Evolutionary conservation across 1,284 basidiomycete genomes (phyloP), one percentile per base, ranked within the genome.

Genomic region (Papiliotrema nemorosa): DNA sequence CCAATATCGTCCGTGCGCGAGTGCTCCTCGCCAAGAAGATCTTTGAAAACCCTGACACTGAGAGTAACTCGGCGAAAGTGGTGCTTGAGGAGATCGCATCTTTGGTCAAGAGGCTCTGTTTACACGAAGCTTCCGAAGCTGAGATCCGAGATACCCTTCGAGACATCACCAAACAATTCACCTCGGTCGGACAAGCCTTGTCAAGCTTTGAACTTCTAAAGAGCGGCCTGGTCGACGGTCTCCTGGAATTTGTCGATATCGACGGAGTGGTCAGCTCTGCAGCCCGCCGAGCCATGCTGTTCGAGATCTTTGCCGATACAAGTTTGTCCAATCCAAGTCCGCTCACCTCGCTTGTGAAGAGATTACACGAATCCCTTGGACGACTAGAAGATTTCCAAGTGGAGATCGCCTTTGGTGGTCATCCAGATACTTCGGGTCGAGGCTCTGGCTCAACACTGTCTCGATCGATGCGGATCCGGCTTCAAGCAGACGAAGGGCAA

Each of bases 131-230:
- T 0, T 78, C 80, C n/a, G 69, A 81, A 81, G 57, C 81, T 1
- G 66, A 83, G 27, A 71, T 88, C n/a, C 72, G 78, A 22, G 80
- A 82, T 31, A 81, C 83, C 12, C 74, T 96, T 22, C 78, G 79
- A 49, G 83, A 86, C 55, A 78, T 97, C 20, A 87, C 88, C 0
- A 79, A 80, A 14, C 79, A 92, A 39, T 94, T 99, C 69, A 78
- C 84, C 1, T 84, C 84, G n/a, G 79, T 65, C 40, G 73, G 73
- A 20, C 72, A 77, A 34, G 87, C 90, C 10, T 83, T 97, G 12
- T 97, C 93, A 1, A 96, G 92, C 73, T 98, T 97, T 61, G 96
- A 99, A 76, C 76, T 98, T 36, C 77, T 97, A 49, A 88, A 96
- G 65, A 94, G 90, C 64, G 94, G 93, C 2, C 81, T 97, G 1